Evolutionary conservation across 495 filamentous ascomycete genomes (phyloP), one percentile per base, ranked within the genome.

Genomic region (Pyronema domesticum): DNA sequence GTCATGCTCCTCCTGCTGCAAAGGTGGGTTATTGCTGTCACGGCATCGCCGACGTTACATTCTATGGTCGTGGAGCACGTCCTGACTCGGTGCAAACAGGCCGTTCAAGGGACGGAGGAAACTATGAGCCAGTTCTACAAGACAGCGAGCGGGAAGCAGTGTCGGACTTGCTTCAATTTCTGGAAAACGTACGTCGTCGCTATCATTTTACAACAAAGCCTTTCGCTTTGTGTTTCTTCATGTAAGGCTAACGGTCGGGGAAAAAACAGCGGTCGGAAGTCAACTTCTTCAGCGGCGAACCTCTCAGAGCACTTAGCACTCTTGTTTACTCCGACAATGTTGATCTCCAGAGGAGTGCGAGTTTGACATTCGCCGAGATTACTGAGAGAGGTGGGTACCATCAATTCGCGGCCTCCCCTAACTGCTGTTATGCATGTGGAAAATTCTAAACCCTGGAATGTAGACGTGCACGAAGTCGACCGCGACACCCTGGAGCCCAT

Each of bases 311-410:
- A 39, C 72, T 99, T 44, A 94, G 84, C 71, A 96, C 88, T 4
- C 75, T 99, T 3, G 91, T 99, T 35, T 96, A 94, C 67, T 96
- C 93, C 42, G 88, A 96, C 64, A 99, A 99, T 73, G 86, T 99
- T 66, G 93, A 99, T 61, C 78, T 99, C 46, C 91, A 99, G 69
- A 78, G 91, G 56, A 96, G 93, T 69, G 91, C 91, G 11, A 95
- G 88, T 68, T 77, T 99, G 69, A 99, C 91, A 1, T 99, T 99
- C 72, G 91, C 91, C 30, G 91, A 99, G 67, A 96, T 99, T 65
- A 99, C 91, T 11, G 91, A 99, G 67, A 73, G 88, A 84, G 93
- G 91, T 96, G 23, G 23, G 23, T 30, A 30, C 23, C 23, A 30
- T 30, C 23, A 30, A 30, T 30, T 30, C 23, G 23, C 73, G 63